Evolutionary conservation across 1,284 basidiomycete species (phyloP), one percentile per base, ranked within the genome.

Genomic region (Lentinula novae-zelandiae): DNA sequence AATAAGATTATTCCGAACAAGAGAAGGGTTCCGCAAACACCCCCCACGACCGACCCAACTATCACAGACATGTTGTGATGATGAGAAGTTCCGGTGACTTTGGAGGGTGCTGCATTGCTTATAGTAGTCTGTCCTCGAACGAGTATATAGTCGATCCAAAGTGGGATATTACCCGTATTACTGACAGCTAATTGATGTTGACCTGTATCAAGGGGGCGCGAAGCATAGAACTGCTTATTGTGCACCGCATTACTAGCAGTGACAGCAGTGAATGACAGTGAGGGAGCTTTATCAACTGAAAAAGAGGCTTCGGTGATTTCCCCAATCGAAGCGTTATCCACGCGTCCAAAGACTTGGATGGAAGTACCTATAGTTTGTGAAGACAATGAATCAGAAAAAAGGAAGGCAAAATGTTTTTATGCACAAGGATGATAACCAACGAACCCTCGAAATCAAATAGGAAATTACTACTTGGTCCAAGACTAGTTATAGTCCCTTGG

Each of bases 71-170:
- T 53, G 33, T 62, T 59, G 33, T 53, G 61, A 5, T 9, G 33
- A 61, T 44, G 9, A 34, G 55, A 39, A 17, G 53, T 38, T 52
- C 59, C 56, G n/a, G 62, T 46, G 53, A 58, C 60, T 48, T 40
- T 27, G 13, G 58, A 15, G 13, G 57, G 6, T 1, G 52, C 10
- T 0, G 60, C 42, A 15, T 53, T 42, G 2, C 52, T 51, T 38
- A 54, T 53, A 3, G 51, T 53, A 53, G 55, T 48, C 54, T 42
- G 22, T 60, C 63, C 50, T 62, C 59, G 64, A 9, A 70, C 46
- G 13, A 70, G 63, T 9, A 70, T 27, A 50, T 70, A 70, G 42
- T 70, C 69, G 8, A 70, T 58, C 63, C 64, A 69, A 8, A 69
- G 12, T 13, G 63, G 61, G 10, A 57, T 59, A 34, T 63, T 61